A percentile compares a stretch with the other conserved stretches of the same genome.
Conservation (phyloP, 2,329 filamentous ascomycete species). For the Plenodomus lindquistii region DNA sequence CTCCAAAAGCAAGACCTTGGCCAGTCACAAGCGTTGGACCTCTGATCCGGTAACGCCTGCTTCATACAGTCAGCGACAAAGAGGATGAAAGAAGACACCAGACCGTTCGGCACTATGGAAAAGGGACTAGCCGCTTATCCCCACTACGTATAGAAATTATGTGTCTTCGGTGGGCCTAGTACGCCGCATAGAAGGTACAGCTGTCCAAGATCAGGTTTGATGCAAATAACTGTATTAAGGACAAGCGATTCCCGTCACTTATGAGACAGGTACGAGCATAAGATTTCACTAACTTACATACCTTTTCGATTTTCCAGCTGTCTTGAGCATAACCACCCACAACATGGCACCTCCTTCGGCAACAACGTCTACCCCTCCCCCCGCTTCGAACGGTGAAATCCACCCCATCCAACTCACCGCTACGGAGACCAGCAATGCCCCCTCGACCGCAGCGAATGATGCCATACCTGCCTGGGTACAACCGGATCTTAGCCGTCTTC, state of each 20-base stretch:
- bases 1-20: neutral
- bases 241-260: neutral
- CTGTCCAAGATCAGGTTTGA: constrained; percentile 1
- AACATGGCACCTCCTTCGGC: constrained; percentile 33
- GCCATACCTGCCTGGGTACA: constrained; percentile 41
- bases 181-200: constrained; percentile 4
- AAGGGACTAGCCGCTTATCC: constrained; percentile 10
- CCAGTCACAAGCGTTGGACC: constrained; percentile 2
- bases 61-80: neutral
- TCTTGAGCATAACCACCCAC: neutral
- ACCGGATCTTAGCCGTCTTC: constrained; percentile 45
- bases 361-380: constrained; percentile 20
- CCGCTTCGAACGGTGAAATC: constrained; percentile 24
- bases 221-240: constrained; percentile 16
- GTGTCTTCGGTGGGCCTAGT: constrained; percentile 12
- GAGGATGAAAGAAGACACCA: neutral
- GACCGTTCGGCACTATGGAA: constrained; percentile 16
- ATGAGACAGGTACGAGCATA: too few species aligned
- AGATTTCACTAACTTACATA: neutral
- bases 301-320: constrained; percentile 5
- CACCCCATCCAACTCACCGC: constrained; percentile 15
- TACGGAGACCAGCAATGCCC: constrained; percentile 20
- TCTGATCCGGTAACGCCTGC: neutral
- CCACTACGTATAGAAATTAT: constrained; percentile 6
- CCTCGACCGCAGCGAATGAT: constrained; percentile 17